Conservation (phyloP, 179 eudicot genomes). For the Camellia oleifera region DNA sequence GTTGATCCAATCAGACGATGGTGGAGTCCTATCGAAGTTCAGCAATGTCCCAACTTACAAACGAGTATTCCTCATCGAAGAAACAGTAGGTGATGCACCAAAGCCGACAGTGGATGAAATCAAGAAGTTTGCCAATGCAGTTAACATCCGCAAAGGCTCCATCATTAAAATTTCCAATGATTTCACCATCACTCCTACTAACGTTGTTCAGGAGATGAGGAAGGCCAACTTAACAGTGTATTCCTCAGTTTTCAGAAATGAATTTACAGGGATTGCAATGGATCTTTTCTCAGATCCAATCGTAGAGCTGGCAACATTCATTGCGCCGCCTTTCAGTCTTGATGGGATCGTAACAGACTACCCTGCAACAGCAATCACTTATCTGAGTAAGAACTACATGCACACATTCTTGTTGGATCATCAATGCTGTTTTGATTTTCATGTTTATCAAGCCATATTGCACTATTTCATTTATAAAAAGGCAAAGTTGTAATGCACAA, state of each 20-base stretch:
- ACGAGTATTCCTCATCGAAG: constrained; percentile 48
- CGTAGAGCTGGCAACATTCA: constrained; percentile 57
- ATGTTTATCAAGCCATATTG: no score
- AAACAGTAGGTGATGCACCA: constrained; percentile 42
- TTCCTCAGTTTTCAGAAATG: constrained; percentile 58
- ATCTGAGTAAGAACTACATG: constrained; percentile 52
- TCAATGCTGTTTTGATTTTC: background rate
- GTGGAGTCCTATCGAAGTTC: constrained; percentile 67
- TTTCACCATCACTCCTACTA: constrained; percentile 41
- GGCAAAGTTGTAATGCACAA: no score
- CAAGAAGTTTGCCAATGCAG: constrained; percentile 76
- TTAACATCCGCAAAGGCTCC: constrained; percentile 42
- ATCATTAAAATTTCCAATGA: constrained; percentile 24
- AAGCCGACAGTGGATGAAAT: constrained; percentile 52
- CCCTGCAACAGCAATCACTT: constrained; percentile 75
- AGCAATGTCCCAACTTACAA: constrained; percentile 42
- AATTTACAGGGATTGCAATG: constrained; percentile 43
- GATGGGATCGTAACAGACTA: constrained; percentile 81
- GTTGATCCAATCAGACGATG: constrained; percentile 83
- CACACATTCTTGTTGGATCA: background rate
- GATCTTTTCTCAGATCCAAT: constrained; percentile 79
- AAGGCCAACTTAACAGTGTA: constrained; percentile 74
- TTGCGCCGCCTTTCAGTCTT: constrained; percentile 25
- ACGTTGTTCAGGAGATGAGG: constrained; percentile 53
- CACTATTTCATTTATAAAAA: no score